phyloP scores from a whole-genome alignment of 345 rosid genomes.

The Hirschfeldia incana region DNA sequence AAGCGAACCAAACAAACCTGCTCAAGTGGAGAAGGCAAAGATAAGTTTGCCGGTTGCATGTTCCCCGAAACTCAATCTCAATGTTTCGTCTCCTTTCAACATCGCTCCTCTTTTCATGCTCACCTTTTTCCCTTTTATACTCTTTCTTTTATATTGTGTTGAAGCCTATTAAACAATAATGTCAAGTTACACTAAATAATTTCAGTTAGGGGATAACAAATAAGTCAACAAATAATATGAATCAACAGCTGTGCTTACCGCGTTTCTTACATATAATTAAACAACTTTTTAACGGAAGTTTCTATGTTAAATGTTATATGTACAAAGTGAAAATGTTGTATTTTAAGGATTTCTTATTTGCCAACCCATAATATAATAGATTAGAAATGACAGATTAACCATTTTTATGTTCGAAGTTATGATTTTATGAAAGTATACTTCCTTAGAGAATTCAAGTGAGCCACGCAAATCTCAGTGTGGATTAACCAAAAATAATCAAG shows the following conservation, averaged over 20 bases:
- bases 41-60: slow-evolving; percentile 53
- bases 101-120: slow-evolving; percentile 54
- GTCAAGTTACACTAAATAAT: neutral
- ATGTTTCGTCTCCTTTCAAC: slow-evolving; percentile 57
- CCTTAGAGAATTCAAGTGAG: slow-evolving; percentile 19
- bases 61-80: slow-evolving; percentile 43
- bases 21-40: slow-evolving; percentile 36
- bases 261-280: slow-evolving; percentile 24
- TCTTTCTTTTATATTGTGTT: slow-evolving; percentile 26
- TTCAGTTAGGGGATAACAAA: neutral
- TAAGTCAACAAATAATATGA: neutral
- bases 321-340: neutral
- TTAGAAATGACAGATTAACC: neutral
- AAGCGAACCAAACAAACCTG: slow-evolving; percentile 49
- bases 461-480: slow-evolving; percentile 52
- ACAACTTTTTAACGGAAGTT: neutral
- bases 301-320: neutral
- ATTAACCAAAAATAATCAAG: slow-evolving; percentile 32
- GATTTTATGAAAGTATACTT: slow-evolving; percentile 31
- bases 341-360: neutral
- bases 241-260: slow-evolving; percentile 28
- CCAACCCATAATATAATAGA: neutral
- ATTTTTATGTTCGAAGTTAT: neutral
- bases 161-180: slow-evolving; percentile 18
- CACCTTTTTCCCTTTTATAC: slow-evolving; percentile 52